A percentile compares a stretch with the other conserved stretches of the same genome.
Evolutionary conservation across 2,329 filamentous ascomycete genomes (phyloP).

Genomic region (Alternaria burnsii): DNA sequence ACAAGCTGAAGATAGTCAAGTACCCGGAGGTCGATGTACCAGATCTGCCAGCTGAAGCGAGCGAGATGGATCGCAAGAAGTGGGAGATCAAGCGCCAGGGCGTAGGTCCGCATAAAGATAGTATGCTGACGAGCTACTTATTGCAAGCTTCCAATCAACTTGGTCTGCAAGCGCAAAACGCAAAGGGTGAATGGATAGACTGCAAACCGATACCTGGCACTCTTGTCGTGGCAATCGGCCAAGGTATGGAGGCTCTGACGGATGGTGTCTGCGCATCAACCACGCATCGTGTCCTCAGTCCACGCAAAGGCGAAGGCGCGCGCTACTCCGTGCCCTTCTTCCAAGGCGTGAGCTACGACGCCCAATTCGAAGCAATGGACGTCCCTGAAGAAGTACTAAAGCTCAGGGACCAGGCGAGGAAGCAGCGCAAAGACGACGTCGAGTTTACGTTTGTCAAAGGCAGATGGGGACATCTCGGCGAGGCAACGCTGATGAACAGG

Average conservation of each 20-base stretch:
- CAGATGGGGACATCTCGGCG: slow-evolving; percentile 72
- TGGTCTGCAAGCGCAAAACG: slow-evolving; percentile 85
- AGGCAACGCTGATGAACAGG: slow-evolving; percentile 84
- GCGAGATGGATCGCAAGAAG: slow-evolving; percentile 50
- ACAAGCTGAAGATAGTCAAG: slow-evolving; percentile 90
- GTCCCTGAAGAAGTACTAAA: slow-evolving; percentile 70
- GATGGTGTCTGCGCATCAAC: slow-evolving; percentile 82
- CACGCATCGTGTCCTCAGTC: slow-evolving; percentile 83
- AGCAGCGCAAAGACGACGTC: slow-evolving; percentile 71
- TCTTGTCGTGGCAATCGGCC: slow-evolving; percentile 86
- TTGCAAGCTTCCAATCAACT: slow-evolving; percentile 79
- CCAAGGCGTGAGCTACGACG: slow-evolving; percentile 82
- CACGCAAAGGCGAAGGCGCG: slow-evolving; percentile 72
- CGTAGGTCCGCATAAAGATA: slow-evolving; percentile 84
- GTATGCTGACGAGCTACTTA: slow-evolving; percentile 82
- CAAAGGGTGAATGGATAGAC: slow-evolving; percentile 80
- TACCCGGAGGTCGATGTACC: slow-evolving; percentile 71
- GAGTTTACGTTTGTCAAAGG: slow-evolving; percentile 85
- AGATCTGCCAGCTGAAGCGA: slow-evolving; percentile 38
- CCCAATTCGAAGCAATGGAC: slow-evolving; percentile 79
- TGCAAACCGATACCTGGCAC: slow-evolving; percentile 78
- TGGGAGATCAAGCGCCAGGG: slow-evolving; percentile 66
- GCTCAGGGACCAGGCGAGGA: slow-evolving; percentile 68
- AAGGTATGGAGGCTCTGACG: slow-evolving; percentile 85
- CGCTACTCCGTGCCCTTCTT: slow-evolving; percentile 87